Evolutionary conservation across 768 basidiomycete species (phyloP).

Genomic region (Rhodocollybia butyracea): DNA sequence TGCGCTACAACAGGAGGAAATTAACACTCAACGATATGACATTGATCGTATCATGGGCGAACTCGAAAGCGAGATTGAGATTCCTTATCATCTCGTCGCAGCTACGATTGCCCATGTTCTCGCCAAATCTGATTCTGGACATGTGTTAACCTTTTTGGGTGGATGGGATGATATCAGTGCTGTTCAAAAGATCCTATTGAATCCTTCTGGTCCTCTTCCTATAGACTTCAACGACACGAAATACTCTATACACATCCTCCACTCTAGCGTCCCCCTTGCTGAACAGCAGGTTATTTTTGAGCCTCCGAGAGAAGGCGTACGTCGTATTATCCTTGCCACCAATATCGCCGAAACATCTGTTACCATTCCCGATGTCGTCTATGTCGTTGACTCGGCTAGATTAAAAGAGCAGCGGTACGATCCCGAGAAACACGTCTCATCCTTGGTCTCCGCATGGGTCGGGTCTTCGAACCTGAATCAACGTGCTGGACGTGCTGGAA

Average conservation of each 20-base stretch:
- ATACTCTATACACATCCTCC: conserved; percentile 76
- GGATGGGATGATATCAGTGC: conserved; percentile 88
- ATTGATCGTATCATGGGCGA: conserved; percentile 9
- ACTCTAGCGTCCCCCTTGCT: conserved; percentile 83
- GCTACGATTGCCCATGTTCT: conserved; percentile 79
- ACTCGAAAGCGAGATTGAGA: conserved; percentile 58
- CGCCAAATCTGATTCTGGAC: conserved; percentile 70
- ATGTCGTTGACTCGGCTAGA: conserved; percentile 87
- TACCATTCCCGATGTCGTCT: conserved; percentile 93
- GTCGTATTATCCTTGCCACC: conserved; percentile 88
- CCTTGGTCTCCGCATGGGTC: conserved; percentile 88
- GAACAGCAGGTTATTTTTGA: conserved; percentile 92
- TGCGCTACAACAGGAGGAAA: conserved; percentile 19
- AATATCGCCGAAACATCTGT: conserved; percentile 96
- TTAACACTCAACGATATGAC: conserved; percentile 19
- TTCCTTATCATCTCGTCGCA: conserved; percentile 80
- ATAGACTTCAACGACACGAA: conserved; percentile 61
- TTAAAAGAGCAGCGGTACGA: conserved; percentile 90
- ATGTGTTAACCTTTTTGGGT: conserved; percentile 89
- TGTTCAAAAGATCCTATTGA: conserved; percentile 62
- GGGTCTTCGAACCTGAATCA: conserved; percentile 89
- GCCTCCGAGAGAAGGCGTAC: conserved; percentile 70
- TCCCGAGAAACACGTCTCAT: conserved; percentile 83
- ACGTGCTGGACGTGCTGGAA: conserved; percentile 87
- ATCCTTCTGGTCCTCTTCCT: conserved; percentile 45